These are phyloP conservation scores for Kalmusia sp. DNA, from an alignment of 2,329 filamentous ascomycete species.

Conservation along the genomic window DNA sequence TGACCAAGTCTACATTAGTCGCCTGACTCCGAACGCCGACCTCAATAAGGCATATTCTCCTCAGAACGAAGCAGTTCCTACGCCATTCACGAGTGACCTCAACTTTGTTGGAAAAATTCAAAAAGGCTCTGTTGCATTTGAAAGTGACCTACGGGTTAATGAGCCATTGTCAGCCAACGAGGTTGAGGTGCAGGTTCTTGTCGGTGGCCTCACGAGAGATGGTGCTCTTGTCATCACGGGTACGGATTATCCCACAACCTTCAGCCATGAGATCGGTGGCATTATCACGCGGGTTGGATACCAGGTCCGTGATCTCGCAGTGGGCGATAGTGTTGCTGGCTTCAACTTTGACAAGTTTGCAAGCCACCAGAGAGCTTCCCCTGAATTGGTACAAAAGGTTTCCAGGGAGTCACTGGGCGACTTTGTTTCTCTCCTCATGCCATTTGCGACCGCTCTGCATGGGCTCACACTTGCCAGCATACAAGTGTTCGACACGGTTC, in stretches of 20 bases:
- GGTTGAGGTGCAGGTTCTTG: neutral
- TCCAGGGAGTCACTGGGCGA: no score
- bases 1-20: slow-evolving; percentile 1
- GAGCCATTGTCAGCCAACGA: neutral
- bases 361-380: neutral
- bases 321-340: neutral
- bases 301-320: neutral
- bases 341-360: neutral
- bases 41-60: neutral
- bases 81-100: neutral
- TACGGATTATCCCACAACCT: neutral
- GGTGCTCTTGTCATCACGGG: neutral
- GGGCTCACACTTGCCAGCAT: no score
- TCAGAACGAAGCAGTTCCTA: neutral
- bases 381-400: no score
- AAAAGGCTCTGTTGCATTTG: neutral
- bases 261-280: neutral
- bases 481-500: neutral
- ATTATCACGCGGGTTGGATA: neutral
- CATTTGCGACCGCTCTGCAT: no score
- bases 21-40: neutral
- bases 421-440: no score
- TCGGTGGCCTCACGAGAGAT: neutral
- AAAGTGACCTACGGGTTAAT: neutral
- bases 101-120: neutral